These are phyloP conservation scores for Fusarium paranaense DNA, from an alignment of 2,329 filamentous ascomycete species.

Conservation along the genomic window DNA sequence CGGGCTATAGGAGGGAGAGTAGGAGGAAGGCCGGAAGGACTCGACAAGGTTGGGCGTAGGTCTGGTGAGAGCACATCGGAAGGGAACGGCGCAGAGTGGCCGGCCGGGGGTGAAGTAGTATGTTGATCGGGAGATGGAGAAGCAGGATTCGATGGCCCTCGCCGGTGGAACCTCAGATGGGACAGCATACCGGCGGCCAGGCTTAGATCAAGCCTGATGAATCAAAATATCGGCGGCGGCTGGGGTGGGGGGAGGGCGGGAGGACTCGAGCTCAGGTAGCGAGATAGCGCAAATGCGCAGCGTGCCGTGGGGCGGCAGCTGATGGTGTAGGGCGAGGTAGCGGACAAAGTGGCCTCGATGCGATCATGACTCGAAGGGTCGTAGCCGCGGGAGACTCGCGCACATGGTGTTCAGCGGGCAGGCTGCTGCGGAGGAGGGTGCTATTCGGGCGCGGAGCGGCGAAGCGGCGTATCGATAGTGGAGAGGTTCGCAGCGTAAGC, in stretches of 20 bases:
- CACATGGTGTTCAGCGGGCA: constrained; percentile 39
- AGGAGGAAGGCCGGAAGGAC: constrained; percentile 57
- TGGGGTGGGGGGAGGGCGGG: constrained; percentile 28
- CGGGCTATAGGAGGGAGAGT: constrained; percentile 63
- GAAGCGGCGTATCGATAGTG: constrained; percentile 27
- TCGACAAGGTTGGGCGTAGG: constrained; percentile 49
- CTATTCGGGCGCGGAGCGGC: constrained; percentile 23
- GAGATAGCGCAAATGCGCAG: constrained; percentile 30
- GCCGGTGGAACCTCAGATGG: constrained; percentile 69
- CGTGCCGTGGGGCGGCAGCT: constrained; percentile 34
- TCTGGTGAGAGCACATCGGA: constrained; percentile 55
- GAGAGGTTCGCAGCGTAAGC: constrained; percentile 22
- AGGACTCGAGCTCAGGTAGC: constrained; percentile 29
- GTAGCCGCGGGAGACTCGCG: constrained; percentile 34
- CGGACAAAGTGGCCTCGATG: constrained; percentile 37
- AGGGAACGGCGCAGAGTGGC: constrained; percentile 55
- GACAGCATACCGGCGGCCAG: constrained; percentile 57
- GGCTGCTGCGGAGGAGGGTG: constrained; percentile 8
- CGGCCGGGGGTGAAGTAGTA: constrained; percentile 53
- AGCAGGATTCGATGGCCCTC: constrained; percentile 66
- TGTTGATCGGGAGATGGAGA: constrained; percentile 64
- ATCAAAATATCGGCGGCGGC: constrained; percentile 38
- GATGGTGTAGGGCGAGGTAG: constrained; percentile 33
- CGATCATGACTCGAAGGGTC: constrained; percentile 44
- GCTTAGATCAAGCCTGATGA: constrained; percentile 34